These are phyloP conservation scores for Neurospora africana DNA, from an alignment of 495 filamentous ascomycete species.

Conservation along the genomic window DNA sequence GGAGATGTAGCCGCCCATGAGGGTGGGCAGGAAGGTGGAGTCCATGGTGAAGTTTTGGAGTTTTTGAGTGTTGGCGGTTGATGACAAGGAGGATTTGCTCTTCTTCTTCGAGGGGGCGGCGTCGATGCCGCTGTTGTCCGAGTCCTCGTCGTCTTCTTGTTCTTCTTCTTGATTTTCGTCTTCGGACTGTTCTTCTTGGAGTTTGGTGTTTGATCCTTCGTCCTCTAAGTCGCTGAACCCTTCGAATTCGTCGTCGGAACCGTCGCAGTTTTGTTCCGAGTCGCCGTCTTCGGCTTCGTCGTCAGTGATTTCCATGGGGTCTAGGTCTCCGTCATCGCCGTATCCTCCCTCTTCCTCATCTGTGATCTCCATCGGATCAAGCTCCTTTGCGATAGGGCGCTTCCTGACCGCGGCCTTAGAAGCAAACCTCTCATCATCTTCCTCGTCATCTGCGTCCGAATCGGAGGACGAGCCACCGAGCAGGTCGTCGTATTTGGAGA, in stretches of 20 bases:
- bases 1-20: conserved; percentile 88
- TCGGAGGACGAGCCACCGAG: conserved; percentile 12
- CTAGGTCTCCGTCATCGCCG: conserved; percentile 1
- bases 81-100: conserved; percentile 9
- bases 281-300: conserved; percentile 6
- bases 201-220: conserved; percentile 1
- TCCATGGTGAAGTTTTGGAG: conserved; percentile 23
- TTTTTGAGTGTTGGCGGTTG: conserved; percentile 16
- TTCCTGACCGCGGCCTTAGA: conserved; percentile 1
- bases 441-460: conserved; percentile 2
- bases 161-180: neutral
- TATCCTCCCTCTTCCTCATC: conserved; percentile 9
- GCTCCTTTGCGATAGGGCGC: conserved; percentile 2
- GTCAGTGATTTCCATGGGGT: conserved; percentile 13
- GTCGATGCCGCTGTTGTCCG: conserved; percentile 13
- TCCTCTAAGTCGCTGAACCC: conserved; percentile 6
- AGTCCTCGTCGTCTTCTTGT: neutral
- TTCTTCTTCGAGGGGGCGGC: conserved; percentile 4
- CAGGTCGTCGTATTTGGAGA: conserved; percentile 10
- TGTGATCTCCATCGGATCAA: conserved; percentile 13
- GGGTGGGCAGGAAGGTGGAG: conserved; percentile 74
- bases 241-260: conserved; percentile 5
- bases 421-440: conserved; percentile 7
- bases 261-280: neutral
- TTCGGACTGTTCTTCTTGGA: conserved; percentile 2